A percentile compares a stretch with the other conserved stretches of the same genome.
phyloP scores from a whole-genome alignment of 495 filamentous ascomycete species.

The Hypoxylon intermedium region DNA sequence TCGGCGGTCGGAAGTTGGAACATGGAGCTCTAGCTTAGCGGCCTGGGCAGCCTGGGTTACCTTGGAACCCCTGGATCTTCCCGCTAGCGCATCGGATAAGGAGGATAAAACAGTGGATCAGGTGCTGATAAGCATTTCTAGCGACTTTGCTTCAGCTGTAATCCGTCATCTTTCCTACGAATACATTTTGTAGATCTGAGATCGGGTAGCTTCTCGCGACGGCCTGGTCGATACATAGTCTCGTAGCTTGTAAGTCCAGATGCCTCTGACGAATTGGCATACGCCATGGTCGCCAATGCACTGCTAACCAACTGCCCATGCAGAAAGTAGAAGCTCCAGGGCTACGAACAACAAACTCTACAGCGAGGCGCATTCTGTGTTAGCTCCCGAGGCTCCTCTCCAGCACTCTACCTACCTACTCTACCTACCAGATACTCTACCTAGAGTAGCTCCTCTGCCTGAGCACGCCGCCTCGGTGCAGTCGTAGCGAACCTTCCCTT shows the following conservation, averaged over 20 bases:
- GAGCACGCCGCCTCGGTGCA: neutral
- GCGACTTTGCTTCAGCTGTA: conserved; percentile 28
- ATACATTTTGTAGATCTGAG: conserved; percentile 6
- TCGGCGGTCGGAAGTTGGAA: neutral
- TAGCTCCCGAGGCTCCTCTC: no score
- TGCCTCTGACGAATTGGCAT: neutral
- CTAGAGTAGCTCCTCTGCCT: neutral
- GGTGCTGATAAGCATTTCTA: conserved; percentile 42
- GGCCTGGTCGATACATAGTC: neutral
- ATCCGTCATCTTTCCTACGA: conserved; percentile 21
- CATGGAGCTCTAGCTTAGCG: neutral
- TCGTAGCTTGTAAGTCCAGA: conserved; percentile 1
- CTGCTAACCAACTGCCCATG: no score
- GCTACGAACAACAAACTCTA: no score
- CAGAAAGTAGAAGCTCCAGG: no score
- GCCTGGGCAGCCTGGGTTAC: conserved; percentile 3
- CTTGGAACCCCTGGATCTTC: conserved; percentile 32
- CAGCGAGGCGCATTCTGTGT: no score
- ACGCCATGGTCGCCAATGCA: no score
- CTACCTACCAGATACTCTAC: no score
- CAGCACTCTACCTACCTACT: no score
- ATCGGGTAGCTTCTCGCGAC: conserved; percentile 6
- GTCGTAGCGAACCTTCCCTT: neutral
- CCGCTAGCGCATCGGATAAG: conserved; percentile 37
- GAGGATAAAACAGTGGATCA: conserved; percentile 33